Conservation (phyloP, 208 protist genomes). For the Crithidia brevicula region DNA sequence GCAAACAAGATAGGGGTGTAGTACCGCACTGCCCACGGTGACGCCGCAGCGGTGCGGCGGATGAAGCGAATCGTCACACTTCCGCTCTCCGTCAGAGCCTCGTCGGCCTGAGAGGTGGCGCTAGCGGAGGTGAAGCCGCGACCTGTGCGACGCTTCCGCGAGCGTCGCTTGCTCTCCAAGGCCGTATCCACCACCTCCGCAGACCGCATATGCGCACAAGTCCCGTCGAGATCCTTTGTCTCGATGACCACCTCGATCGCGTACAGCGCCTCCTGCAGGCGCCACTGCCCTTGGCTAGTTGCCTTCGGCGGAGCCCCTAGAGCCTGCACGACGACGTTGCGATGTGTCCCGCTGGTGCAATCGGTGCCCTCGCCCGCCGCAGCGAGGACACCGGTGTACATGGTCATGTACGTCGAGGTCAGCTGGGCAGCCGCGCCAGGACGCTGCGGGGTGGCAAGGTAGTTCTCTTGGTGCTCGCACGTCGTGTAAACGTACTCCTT, state of each 20-base stretch:
- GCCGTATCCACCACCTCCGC: constrained; percentile 4
- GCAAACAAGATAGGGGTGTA: constrained; percentile 34
- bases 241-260: constrained; percentile 57
- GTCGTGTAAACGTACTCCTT: constrained; percentile 37
- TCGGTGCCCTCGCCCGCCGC: background rate
- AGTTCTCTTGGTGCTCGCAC: constrained; percentile 57
- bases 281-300: constrained; percentile 26
- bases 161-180: constrained; percentile 10
- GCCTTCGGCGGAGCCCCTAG: constrained; percentile 39
- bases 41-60: constrained; percentile 10
- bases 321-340: constrained; percentile 48
- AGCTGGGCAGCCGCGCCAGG: constrained; percentile 35
- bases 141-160: constrained; percentile 35
- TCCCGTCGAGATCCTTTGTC: constrained; percentile 26
- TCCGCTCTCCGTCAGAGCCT: constrained; percentile 33
- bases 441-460: constrained; percentile 47
- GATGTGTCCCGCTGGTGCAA: constrained; percentile 27
- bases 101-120: constrained; percentile 19
- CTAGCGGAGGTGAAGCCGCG: constrained; percentile 18
- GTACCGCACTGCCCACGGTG: constrained; percentile 26
- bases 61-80: constrained; percentile 34
- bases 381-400: constrained; percentile 45
- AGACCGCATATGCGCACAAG: constrained; percentile 25
- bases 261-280: constrained; percentile 51
- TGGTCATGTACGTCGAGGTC: constrained; percentile 48